These are phyloP conservation scores for Exophiala lecanii-corni DNA, from an alignment of 2,329 filamentous ascomycete species.

Conservation along the genomic window DNA sequence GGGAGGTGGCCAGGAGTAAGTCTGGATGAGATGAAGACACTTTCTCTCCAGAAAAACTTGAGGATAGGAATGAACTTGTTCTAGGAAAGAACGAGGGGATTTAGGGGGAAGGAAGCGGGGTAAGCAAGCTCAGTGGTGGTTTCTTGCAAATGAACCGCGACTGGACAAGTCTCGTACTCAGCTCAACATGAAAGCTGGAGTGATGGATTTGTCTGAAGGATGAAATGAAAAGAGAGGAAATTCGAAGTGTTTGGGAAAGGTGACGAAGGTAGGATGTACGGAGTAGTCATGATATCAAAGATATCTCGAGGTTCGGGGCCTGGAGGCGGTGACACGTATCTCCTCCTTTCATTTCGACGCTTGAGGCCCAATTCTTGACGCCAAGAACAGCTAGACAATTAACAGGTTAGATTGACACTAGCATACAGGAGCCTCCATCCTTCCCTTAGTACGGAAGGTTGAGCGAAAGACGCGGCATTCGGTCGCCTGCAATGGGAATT, in stretches of 20 bases:
- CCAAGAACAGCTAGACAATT: not conserved
- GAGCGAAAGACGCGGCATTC: not conserved
- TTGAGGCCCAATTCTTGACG: not conserved
- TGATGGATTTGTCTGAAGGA: not conserved
- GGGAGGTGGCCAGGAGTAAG: not conserved
- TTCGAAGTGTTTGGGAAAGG: no score
- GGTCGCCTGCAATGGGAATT: not conserved
- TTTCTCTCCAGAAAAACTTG: no score
- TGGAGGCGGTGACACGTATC: conserved; percentile 1
- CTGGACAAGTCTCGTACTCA: conserved; percentile 15
- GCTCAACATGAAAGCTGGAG: conserved; percentile 26
- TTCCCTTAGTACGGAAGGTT: not conserved
- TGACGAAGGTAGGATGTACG: conserved; percentile 1
- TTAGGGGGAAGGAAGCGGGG: conserved; percentile 18
- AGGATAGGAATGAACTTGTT: no score
- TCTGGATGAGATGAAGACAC: no score
- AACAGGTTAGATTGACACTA: no score
- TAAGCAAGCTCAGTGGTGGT: conserved; percentile 10
- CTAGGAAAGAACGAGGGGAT: no score
- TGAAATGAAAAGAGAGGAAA: not conserved
- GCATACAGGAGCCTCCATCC: no score
- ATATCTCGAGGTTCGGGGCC: not conserved
- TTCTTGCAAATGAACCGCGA: not conserved
- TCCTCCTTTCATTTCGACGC: not conserved
- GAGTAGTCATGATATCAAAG: conserved; percentile 3